A percentile compares a stretch with the other conserved stretches of the same genome.
These are phyloP conservation scores for Solanum neorickii DNA, from an alignment of 257 asterid genomes.

Conservation along the genomic window DNA sequence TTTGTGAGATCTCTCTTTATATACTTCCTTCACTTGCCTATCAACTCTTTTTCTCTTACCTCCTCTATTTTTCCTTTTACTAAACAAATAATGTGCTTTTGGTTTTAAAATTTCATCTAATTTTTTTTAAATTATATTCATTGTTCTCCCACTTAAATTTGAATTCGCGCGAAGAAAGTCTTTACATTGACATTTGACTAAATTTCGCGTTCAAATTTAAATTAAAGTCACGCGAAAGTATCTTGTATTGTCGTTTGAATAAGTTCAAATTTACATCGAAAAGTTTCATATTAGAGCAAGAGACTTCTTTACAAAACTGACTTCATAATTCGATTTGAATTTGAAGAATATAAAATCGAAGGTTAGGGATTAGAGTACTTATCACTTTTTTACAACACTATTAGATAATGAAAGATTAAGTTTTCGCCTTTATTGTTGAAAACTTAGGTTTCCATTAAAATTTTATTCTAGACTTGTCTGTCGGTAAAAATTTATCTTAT, in stretches of 20 bases:
- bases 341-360: background rate
- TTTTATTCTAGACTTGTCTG: accelerated
- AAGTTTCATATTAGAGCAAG: background rate
- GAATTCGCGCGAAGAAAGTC: background rate
- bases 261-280: background rate
- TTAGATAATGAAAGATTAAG: background rate
- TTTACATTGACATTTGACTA: background rate
- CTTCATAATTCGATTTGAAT: background rate
- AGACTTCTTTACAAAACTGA: background rate
- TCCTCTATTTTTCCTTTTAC: background rate
- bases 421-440: background rate
- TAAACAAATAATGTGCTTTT: background rate
- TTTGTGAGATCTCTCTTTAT: conserved; percentile 6
- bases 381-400: background rate
- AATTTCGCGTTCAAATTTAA: background rate
- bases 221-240: background rate
- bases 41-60: background rate
- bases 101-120: background rate
- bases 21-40: background rate
- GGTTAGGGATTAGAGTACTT: background rate
- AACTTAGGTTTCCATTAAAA: background rate
- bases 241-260: background rate
- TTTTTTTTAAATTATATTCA: background rate
- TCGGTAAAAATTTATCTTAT: accelerated
- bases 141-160: background rate